Evolutionary conservation across 2,329 filamentous ascomycete species (phyloP).

Genomic region (Fusarium piperis): DNA sequence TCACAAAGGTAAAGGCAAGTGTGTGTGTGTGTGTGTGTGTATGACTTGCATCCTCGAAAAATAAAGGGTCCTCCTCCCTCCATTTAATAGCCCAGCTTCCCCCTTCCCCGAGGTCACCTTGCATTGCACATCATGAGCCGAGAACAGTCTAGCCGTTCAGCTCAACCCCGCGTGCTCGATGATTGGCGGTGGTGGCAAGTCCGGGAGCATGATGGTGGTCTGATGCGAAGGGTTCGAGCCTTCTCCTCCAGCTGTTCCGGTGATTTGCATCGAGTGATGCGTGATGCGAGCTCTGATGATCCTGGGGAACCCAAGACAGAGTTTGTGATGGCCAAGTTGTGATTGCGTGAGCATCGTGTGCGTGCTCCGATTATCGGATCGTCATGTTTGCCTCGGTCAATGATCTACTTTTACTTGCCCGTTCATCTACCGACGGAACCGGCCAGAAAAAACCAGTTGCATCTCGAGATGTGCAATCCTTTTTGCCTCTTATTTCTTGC

Average conservation of each 20-base stretch:
- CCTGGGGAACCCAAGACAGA: neutral
- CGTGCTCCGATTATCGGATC: neutral
- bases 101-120: too few relatives aligned
- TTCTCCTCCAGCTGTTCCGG: neutral
- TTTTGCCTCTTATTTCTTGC: neutral
- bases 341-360: neutral
- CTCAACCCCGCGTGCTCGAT: neutral
- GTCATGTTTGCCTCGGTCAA: neutral
- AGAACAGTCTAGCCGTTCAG: slow-evolving; percentile 5
- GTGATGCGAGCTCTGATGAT: neutral
- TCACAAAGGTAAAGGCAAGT: neutral
- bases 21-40: neutral
- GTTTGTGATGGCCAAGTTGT: neutral
- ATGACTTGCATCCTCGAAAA: slow-evolving; percentile 4
- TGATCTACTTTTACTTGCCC: neutral
- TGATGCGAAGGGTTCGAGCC: neutral
- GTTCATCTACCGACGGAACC: neutral
- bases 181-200: slow-evolving; percentile 21
- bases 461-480: neutral
- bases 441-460: neutral
- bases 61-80: neutral
- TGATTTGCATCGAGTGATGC: neutral
- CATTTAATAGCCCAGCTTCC: neutral
- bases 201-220: neutral
- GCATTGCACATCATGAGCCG: neutral